Evolutionary conservation across 768 basidiomycete species (phyloP), one percentile per base, ranked within the genome.

Genomic region (Rickenella mellea): DNA sequence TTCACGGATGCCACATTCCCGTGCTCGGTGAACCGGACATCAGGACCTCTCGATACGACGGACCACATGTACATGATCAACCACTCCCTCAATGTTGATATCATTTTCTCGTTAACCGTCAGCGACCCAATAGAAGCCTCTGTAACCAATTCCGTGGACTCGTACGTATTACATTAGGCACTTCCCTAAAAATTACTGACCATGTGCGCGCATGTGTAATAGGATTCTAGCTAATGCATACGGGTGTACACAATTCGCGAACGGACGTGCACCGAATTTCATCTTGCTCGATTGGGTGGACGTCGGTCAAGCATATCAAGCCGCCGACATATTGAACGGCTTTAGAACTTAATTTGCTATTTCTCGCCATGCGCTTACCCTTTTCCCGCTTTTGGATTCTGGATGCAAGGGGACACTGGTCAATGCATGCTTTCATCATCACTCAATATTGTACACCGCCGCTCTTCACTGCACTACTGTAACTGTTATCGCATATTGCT

Each of bases 51-150:
- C 17, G 49, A 67, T 5, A 64, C 63, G 1, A 55, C 55, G 21
- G 74, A 76, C 41, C 76, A 79, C 50, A 70, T 70, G 52, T 73
- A 76, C 51, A 57, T 77, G 58, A 73, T 78, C 55, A 79, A 78
- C 52, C 77, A 79, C 47, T 71, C 67, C 9, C 58, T 78, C 5
- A 71, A 78, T 61, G 62, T 52, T 39, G 60, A 76, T 27, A 48
- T 62, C 47, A 45, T 58, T 36, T n/a, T n/a, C n/a, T n/a, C n/a
- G n/a, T n/a, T n/a, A n/a, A n/a, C n/a, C n/a, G 47, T 62, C 35
- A 49, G 48, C 41, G 57, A 62, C 43, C 55, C 51, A 4, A n/a
- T 21, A 12, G 50, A 53, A 24, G 58, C 61, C 4, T 26, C 45
- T 1, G 58, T 48, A 14, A 62, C 61, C n/a, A 62, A 62, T 46